A percentile compares a stretch with the other conserved stretches of the same genome.
Conservation (phyloP, 179 eudicot species). For the Silene vulgaris region DNA sequence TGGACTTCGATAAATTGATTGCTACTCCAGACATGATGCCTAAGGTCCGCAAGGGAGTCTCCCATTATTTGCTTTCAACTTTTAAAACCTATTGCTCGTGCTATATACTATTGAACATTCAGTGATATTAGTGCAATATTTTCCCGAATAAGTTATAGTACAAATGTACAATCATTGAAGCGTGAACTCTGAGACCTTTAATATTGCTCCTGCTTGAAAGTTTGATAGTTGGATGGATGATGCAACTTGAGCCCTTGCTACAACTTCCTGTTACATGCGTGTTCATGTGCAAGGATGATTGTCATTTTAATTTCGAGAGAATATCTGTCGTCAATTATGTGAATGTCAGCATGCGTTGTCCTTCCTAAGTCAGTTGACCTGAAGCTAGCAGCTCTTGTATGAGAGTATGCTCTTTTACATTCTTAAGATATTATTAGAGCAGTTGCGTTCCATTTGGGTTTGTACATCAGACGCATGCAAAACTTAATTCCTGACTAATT, state of each 20-base stretch:
- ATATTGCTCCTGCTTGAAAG: not conserved
- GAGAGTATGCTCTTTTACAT: not conserved
- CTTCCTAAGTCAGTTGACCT: not conserved
- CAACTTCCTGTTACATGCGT: not conserved
- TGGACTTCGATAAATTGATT: conserved; percentile 94
- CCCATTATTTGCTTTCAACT: not conserved
- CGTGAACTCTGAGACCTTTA: not conserved
- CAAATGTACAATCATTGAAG: not conserved
- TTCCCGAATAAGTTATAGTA: not conserved
- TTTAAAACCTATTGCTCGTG: not conserved
- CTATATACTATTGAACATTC: not conserved
- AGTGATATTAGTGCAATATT: not conserved
- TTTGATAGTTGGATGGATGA: not conserved
- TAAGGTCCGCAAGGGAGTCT: conserved; percentile 46
- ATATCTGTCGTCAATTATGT: not conserved
- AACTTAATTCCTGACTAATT: not conserved
- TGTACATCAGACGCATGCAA: conserved; percentile 1
- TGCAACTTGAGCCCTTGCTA: not conserved
- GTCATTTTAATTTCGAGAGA: not conserved
- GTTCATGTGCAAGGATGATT: not conserved
- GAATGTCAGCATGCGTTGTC: not conserved
- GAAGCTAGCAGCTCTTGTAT: not conserved
- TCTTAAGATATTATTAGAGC: not conserved
- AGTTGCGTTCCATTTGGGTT: not conserved
- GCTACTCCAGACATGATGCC: conserved; percentile 99